These are phyloP conservation scores for Stagonosporopsis cucurbitacearum DNA, from an alignment of 2,329 filamentous ascomycete species.

Conservation along the genomic window DNA sequence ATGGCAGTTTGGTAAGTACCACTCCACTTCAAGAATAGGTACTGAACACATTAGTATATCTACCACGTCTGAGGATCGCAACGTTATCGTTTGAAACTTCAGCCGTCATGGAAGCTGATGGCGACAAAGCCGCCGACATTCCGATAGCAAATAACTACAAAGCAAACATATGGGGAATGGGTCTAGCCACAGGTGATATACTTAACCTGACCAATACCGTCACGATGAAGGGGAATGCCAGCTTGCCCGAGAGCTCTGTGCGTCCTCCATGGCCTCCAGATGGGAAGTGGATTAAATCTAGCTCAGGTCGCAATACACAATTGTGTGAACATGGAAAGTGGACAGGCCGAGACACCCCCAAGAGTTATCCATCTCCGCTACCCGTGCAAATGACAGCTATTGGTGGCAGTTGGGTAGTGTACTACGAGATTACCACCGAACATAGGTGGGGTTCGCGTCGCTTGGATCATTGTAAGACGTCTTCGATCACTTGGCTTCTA, in stretches of 20 bases:
- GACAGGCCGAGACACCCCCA: background rate
- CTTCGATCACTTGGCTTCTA: background rate
- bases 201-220: background rate
- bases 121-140: background rate
- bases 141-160: background rate
- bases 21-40: background rate
- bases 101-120: background rate
- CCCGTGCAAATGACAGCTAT: background rate
- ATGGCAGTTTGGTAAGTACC: slow-evolving; percentile 7
- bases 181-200: background rate
- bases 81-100: background rate
- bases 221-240: background rate
- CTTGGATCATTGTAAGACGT: background rate
- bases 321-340: background rate
- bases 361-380: background rate
- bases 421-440: background rate
- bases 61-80: background rate
- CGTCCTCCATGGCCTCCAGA: background rate
- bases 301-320: background rate
- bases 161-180: background rate
- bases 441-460: background rate
- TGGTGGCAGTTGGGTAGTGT: background rate
- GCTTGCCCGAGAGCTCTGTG: background rate
- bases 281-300: background rate
- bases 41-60: background rate